phyloP scores from a whole-genome alignment of 176 grass and related monocot genomes.

The Zoysia pacifica region DNA sequence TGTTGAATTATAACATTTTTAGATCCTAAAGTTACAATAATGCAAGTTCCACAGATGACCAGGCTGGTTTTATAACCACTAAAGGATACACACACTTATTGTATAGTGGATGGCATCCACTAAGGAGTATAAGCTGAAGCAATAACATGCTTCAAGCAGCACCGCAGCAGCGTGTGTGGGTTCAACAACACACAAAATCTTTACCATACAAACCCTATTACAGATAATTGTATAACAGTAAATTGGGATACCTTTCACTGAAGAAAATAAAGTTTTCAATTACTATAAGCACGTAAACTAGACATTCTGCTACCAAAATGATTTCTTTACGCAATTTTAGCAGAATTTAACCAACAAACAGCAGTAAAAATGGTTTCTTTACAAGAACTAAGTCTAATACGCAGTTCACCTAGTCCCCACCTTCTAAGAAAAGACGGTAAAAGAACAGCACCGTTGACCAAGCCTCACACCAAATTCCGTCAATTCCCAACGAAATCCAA shows the following conservation, averaged over 20 bases:
- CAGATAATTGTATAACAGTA: not conserved
- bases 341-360: not conserved
- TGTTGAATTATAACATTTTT: not conserved
- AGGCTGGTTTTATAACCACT: constrained; percentile 3
- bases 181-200: not conserved
- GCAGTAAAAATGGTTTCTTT: not conserved
- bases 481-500: not conserved
- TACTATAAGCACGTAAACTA: not conserved
- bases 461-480: not conserved
- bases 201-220: not conserved
- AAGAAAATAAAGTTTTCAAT: not conserved
- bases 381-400: not conserved
- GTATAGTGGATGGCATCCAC: constrained; percentile 21
- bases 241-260: not conserved
- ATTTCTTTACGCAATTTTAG: not conserved
- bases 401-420: constrained; percentile 8
- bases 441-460: constrained; percentile 32
- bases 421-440: not conserved
- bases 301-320: not conserved
- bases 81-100: not conserved
- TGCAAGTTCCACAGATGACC: not conserved
- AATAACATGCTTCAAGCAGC: not conserved
- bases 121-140: not conserved
- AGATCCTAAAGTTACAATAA: not conserved
- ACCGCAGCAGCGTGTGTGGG: not conserved